Evolutionary conservation across 2,329 filamentous ascomycete species (phyloP).

Genomic region (Lachnellula hyalina): DNA sequence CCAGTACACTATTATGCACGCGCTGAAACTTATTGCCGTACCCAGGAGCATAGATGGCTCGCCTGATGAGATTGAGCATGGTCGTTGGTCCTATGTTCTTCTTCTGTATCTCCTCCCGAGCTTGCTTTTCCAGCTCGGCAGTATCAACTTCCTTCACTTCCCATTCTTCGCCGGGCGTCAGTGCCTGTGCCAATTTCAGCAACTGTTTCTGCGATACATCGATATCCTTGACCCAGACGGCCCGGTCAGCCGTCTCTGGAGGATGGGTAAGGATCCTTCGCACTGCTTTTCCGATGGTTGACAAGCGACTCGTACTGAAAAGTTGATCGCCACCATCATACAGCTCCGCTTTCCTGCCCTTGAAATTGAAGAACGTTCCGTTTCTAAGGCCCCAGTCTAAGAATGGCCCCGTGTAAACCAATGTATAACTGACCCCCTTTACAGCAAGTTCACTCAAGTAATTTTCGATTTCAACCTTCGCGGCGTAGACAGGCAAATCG

Average conservation of each 20-base stretch:
- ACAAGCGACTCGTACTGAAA: constrained; percentile 44
- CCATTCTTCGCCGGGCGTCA: constrained; percentile 28
- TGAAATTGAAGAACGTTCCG: constrained; percentile 41
- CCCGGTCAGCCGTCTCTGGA: constrained; percentile 47
- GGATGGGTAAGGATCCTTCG: constrained; percentile 44
- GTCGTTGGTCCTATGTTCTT: constrained; percentile 26
- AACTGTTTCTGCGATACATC: constrained; percentile 41
- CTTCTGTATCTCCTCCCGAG: constrained; percentile 13
- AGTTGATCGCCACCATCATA: constrained; percentile 45
- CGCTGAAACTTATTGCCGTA: constrained; percentile 33
- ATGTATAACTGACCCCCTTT: constrained; percentile 47
- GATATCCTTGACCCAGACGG: constrained; percentile 41
- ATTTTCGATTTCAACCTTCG: constrained; percentile 43
- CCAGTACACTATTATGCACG: constrained; percentile 37
- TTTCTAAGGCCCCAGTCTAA: constrained; percentile 48
- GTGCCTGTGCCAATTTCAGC: constrained; percentile 29
- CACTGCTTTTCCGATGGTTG: constrained; percentile 43
- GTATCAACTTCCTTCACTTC: constrained; percentile 18
- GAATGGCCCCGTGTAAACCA: constrained; percentile 47
- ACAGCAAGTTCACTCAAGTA: constrained; percentile 36
- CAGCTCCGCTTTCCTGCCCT: constrained; percentile 37
- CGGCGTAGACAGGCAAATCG: constrained; percentile 44
- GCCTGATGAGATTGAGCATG: constrained; percentile 30
- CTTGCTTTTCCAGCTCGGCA: constrained; percentile 16
- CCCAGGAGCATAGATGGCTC: constrained; percentile 29